Conservation (phyloP, 2,329 filamentous ascomycete species). For the Penicillium sp. region DNA sequence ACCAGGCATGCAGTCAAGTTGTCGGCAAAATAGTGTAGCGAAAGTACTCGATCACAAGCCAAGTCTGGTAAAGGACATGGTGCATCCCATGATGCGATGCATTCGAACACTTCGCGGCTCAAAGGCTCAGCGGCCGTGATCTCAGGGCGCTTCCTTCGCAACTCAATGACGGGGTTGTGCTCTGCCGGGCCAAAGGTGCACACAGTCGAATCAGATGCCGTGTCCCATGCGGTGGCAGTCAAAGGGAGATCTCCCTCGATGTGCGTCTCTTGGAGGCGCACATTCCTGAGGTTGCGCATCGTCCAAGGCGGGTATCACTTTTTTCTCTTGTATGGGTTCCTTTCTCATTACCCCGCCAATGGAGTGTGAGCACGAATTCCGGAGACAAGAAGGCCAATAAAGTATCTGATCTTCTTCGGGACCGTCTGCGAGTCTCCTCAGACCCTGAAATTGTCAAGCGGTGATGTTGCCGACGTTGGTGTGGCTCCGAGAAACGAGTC, state of each 20-base stretch:
- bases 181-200: constrained; percentile 79
- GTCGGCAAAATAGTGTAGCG: constrained; percentile 82
- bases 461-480: constrained; percentile 8
- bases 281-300: constrained; percentile 87
- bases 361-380: constrained; percentile 26
- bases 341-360: constrained; percentile 37
- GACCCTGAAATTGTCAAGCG: background rate
- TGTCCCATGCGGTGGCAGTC: constrained; percentile 82
- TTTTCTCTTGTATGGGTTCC: constrained; percentile 16
- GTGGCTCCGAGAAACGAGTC: constrained; percentile 21
- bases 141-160: constrained; percentile 53
- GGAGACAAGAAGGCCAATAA: no score
- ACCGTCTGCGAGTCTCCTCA: no score
- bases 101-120: constrained; percentile 41
- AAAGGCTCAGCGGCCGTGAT: constrained; percentile 41
- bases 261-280: constrained; percentile 65
- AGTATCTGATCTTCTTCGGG: no score
- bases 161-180: constrained; percentile 67
- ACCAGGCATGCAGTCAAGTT: constrained; percentile 74
- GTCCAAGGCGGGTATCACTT: constrained; percentile 31
- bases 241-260: constrained; percentile 60
- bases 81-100: constrained; percentile 84
- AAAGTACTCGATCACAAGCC: constrained; percentile 69
- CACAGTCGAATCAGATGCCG: constrained; percentile 70
- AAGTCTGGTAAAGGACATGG: constrained; percentile 75